Percentiles rank a stretch among this genome's conserved stretches.
Conservation (phyloP, 2,329 filamentous ascomycete species). For the Elsinoe batatas region DNA sequence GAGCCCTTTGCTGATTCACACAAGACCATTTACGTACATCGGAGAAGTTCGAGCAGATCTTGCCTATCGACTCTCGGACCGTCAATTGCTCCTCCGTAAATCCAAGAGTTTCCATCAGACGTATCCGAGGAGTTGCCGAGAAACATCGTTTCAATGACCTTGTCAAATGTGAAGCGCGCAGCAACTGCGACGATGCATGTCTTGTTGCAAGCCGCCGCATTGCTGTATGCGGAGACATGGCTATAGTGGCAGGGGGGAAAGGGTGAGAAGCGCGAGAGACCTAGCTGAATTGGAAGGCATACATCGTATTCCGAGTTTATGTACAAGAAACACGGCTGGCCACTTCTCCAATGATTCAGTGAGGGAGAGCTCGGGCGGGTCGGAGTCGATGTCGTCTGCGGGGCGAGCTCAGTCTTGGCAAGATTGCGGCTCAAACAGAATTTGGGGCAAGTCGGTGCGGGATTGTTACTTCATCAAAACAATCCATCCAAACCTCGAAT, state of each 20-base stretch:
- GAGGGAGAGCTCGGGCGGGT: neutral
- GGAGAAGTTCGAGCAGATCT: slow-evolving; percentile 34
- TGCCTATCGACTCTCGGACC: slow-evolving; percentile 36
- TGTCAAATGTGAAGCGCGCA: neutral
- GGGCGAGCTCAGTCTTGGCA: neutral
- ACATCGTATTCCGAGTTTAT: too few relatives aligned
- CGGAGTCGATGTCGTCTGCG: neutral
- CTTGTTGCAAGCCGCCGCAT: neutral
- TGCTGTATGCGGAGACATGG: neutral
- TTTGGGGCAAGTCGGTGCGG: neutral
- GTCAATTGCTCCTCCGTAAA: slow-evolving; percentile 33
- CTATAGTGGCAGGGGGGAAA: neutral
- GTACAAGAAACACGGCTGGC: neutral
- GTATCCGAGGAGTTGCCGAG: slow-evolving; percentile 9
- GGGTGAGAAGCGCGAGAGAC: neutral
- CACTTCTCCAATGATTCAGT: neutral
- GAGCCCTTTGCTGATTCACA: neutral
- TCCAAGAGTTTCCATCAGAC: slow-evolving; percentile 23
- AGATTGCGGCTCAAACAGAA: neutral
- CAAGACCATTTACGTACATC: slow-evolving; percentile 20
- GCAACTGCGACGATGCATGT: neutral
- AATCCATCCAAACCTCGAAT: neutral
- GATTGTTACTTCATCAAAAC: slow-evolving; percentile 12
- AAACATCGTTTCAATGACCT: neutral
- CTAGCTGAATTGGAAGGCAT: neutral